Conservation (phyloP, 495 filamentous ascomycete genomes). For the Penicillium paxilli region DNA sequence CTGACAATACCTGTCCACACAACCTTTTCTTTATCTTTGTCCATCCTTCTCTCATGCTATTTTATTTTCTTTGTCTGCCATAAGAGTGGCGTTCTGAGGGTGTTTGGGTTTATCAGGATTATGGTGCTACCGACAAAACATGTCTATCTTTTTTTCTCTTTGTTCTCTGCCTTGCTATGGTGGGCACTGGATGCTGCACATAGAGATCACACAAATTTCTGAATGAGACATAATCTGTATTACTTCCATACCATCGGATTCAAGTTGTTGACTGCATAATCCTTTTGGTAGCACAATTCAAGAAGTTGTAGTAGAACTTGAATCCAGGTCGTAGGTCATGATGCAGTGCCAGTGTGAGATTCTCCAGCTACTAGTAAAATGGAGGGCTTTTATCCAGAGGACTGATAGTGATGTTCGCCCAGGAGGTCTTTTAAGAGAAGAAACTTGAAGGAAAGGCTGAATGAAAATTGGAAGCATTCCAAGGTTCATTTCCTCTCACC, state of each 20-base stretch:
- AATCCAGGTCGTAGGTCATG: too few relatives aligned
- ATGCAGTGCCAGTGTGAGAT: too few relatives aligned
- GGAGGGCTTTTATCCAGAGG: too few relatives aligned
- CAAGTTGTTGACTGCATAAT: too few relatives aligned
- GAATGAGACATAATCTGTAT: conserved; percentile 20
- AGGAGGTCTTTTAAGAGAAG: too few relatives aligned
- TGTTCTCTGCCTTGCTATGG: conserved; percentile 11
- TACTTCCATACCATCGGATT: neutral
- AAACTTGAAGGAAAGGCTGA: too few relatives aligned
- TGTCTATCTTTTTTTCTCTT: conserved; percentile 3
- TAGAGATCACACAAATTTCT: conserved; percentile 19
- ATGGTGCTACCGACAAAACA: conserved; percentile 7
- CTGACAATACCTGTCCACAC: neutral
- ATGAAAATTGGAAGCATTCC: too few relatives aligned
- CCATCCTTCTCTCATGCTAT: conserved; percentile 10
- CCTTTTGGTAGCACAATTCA: too few relatives aligned
- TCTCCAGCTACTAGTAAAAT: too few relatives aligned
- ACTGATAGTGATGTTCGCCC: too few relatives aligned
- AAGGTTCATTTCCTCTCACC: too few relatives aligned
- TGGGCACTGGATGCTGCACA: conserved; percentile 28
- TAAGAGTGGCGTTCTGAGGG: conserved; percentile 16
- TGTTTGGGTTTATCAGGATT: conserved; percentile 5
- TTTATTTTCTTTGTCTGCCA: conserved; percentile 8
- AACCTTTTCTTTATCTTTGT: conserved; percentile 5
- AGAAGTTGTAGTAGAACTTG: too few relatives aligned